A percentile compares a stretch with the other conserved stretches of the same genome.
These are phyloP conservation scores for Diaporthe sp. DNA, from an alignment of 2,329 filamentous ascomycete species.

Conservation along the genomic window DNA sequence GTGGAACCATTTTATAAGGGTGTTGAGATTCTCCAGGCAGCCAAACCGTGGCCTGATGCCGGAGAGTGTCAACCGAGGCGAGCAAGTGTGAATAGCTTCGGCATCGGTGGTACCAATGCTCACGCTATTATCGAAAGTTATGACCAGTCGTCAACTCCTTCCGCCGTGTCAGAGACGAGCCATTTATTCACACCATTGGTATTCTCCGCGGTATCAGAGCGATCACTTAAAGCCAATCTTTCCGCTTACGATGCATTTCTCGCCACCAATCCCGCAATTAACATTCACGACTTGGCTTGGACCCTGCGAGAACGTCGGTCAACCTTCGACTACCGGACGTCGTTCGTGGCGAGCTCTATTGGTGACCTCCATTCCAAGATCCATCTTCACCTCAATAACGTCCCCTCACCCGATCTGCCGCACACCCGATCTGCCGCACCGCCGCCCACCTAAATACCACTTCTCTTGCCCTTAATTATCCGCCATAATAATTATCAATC, in stretches of 20 bases:
- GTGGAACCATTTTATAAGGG: conserved; percentile 49
- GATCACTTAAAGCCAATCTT: neutral
- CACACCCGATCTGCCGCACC: too few relatives aligned
- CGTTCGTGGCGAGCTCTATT: neutral
- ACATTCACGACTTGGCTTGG: neutral
- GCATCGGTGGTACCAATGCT: conserved; percentile 36
- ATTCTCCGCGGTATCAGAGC: neutral
- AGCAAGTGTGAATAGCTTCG: conserved; percentile 32
- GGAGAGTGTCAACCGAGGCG: neutral
- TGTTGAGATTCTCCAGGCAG: conserved; percentile 42
- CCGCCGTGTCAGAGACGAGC: neutral
- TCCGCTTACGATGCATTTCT: neutral
- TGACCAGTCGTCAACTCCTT: neutral
- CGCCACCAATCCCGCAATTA: too few relatives aligned
- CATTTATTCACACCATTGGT: neutral
- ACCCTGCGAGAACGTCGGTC: neutral
- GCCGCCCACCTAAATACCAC: too few relatives aligned
- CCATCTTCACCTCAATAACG: too few relatives aligned
- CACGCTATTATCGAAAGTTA: conserved; percentile 18
- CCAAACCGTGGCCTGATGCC: neutral
- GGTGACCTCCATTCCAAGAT: neutral
- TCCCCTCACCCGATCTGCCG: too few relatives aligned
- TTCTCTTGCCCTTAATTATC: too few relatives aligned
- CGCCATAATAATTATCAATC: too few relatives aligned
- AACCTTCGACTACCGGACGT: neutral